Conservation (phyloP, 371 early-diverging fungal species). For the Rhizopus sp. region DNA sequence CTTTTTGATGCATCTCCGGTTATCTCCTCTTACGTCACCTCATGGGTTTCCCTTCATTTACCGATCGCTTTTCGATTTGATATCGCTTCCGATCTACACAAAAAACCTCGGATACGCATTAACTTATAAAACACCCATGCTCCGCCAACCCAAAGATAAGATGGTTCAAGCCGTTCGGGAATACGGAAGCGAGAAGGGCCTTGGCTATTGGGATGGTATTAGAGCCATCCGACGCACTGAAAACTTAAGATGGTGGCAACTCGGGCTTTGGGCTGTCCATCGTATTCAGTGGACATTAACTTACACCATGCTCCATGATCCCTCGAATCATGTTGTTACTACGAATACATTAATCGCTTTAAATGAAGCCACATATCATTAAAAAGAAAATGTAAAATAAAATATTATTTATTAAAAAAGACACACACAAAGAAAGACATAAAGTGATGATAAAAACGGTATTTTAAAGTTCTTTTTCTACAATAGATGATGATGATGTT, state of each 20-base stretch:
- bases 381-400: background rate
- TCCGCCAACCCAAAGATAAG: constrained; percentile 18
- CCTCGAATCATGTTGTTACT: constrained; percentile 39
- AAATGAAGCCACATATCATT: constrained; percentile 1
- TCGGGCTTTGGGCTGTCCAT: constrained; percentile 33
- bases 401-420: background rate
- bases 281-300: constrained; percentile 45
- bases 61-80: constrained; percentile 35
- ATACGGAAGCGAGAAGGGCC: constrained; percentile 33
- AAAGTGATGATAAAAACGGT: background rate
- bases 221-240: constrained; percentile 31
- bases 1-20: constrained; percentile 38
- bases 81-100: constrained; percentile 47
- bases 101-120: constrained; percentile 24
- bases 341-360: constrained; percentile 23
- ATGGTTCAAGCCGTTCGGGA: constrained; percentile 20
- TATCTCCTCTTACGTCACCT: constrained; percentile 50
- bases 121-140: constrained; percentile 25
- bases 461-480: background rate
- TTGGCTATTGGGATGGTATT: constrained; percentile 44
- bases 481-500: background rate
- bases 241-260: constrained; percentile 41
- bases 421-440: background rate
- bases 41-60: constrained; percentile 45
- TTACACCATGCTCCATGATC: constrained; percentile 48